Evolutionary conservation across 345 rosid species (phyloP).

Genomic region (Gossypium bickii): DNA sequence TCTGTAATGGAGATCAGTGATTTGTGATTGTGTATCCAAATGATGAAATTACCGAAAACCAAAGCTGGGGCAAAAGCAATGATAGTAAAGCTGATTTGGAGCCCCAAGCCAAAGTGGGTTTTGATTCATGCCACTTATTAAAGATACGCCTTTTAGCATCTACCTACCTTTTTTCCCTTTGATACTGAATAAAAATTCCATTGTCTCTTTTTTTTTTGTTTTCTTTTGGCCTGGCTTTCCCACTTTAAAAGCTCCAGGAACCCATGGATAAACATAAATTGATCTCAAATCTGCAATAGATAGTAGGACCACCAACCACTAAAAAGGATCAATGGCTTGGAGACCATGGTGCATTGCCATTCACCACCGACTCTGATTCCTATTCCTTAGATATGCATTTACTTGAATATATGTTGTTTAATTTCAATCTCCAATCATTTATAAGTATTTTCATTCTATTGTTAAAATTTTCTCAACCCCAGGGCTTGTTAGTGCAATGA

Average conservation of each 20-base stretch:
- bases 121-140: not conserved
- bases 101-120: conserved; percentile 12
- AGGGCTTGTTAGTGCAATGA: conserved; percentile 7
- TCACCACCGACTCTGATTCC: not conserved
- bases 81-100: not conserved
- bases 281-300: conserved; percentile 12
- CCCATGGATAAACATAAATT: conserved; percentile 14
- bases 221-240: conserved; percentile 9
- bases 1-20: conserved; percentile 18
- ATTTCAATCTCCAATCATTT: not conserved
- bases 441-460: not conserved
- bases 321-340: not conserved
- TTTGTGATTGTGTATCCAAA: not conserved
- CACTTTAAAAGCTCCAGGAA: conserved; percentile 16
- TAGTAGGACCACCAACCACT: conserved; percentile 15
- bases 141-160: conserved; percentile 23
- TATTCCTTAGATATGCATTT: not conserved
- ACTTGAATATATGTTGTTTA: not conserved
- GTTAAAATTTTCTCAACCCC: not conserved
- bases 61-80: conserved; percentile 7
- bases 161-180: conserved; percentile 23
- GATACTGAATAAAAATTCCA: conserved; percentile 15
- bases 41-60: not conserved
- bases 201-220: not conserved
- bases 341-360: conserved; percentile 1